phyloP scores from a whole-genome alignment of 139 green algal genomes.

The Penium margaritaceum region DNA sequence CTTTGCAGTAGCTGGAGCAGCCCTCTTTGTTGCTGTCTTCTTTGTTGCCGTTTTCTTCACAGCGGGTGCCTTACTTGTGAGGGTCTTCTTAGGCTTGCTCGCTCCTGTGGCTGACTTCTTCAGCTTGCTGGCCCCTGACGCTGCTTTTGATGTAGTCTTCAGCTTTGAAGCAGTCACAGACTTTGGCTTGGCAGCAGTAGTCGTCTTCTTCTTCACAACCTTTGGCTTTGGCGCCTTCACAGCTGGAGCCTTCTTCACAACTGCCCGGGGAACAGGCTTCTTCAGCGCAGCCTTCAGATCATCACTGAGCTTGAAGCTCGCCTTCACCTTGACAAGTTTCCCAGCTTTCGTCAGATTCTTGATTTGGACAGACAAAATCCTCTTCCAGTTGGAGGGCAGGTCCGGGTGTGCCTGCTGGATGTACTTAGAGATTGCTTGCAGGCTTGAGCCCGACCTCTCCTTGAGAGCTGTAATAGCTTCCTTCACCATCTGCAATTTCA shows the following conservation, averaged over 20 bases:
- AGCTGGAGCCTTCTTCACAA: background rate
- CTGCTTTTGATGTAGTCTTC: background rate
- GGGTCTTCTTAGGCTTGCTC: too few relatives aligned
- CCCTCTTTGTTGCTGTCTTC: background rate
- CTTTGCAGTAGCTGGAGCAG: background rate
- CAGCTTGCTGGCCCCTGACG: too few relatives aligned
- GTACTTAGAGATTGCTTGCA: conserved; percentile 69
- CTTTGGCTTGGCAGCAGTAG: conserved; percentile 4
- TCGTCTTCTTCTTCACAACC: conserved; percentile 36
- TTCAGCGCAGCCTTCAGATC: conserved; percentile 48
- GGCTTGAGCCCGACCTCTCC: conserved; percentile 63
- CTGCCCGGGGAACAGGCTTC: conserved; percentile 18
- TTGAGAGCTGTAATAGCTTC: conserved; percentile 68
- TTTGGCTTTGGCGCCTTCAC: conserved; percentile 31
- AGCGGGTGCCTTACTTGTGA: too few relatives aligned
- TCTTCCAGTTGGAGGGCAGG: conserved; percentile 52
- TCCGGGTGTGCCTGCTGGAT: conserved; percentile 58
- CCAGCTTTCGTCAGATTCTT: conserved; percentile 53
- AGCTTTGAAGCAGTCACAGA: background rate
- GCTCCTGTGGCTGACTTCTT: too few relatives aligned
- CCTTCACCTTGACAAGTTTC: conserved; percentile 70
- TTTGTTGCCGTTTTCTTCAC: background rate
- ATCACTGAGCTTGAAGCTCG: conserved; percentile 63
- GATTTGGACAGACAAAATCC: conserved; percentile 50
- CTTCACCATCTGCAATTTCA: conserved; percentile 54